Conservation (phyloP, 331 rosid species). For the Erythrophleum ivorense region DNA sequence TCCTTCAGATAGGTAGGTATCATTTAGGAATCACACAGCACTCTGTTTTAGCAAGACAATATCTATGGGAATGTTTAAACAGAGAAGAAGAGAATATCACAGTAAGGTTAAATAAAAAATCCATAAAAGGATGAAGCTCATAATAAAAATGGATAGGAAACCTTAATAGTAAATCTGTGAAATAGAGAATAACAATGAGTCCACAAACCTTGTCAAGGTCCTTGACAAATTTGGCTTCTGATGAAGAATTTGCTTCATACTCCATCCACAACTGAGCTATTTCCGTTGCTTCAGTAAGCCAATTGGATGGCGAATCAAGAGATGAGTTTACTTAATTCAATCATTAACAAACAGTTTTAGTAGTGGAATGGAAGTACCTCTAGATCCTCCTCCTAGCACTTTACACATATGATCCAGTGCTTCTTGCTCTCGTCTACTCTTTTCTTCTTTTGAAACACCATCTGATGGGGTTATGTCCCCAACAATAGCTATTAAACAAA, state of each 20-base stretch:
- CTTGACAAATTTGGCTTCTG: conserved; percentile 90
- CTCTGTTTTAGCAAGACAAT: neutral
- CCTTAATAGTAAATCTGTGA: conserved; percentile 18
- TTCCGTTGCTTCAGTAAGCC: conserved; percentile 67
- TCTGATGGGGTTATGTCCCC: conserved; percentile 88
- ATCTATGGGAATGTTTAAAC: neutral
- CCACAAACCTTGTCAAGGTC: conserved; percentile 82
- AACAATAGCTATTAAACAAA: conserved; percentile 70
- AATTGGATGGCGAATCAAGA: conserved; percentile 33
- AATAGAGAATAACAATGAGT: conserved; percentile 19
- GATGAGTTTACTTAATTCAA: conserved; percentile 15
- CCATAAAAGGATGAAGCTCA: neutral
- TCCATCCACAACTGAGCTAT: conserved; percentile 83
- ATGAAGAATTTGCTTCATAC: conserved; percentile 77
- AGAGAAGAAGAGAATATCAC: conserved; percentile 26
- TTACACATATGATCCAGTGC: conserved; percentile 90
- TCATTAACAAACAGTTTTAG: conserved; percentile 14
- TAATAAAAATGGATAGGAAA: conserved; percentile 27
- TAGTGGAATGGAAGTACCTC: conserved; percentile 54
- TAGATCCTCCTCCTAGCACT: conserved; percentile 88
- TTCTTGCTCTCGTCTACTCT: conserved; percentile 69
- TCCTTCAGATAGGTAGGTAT: conserved; percentile 1
- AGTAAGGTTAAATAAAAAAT: neutral
- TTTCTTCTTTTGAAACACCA: conserved; percentile 81
- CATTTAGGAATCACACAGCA: neutral